A percentile compares a stretch with the other conserved stretches of the same genome.
Evolutionary conservation across 2,329 filamentous ascomycete species (phyloP).

Genomic region (Blumeria hordei): DNA sequence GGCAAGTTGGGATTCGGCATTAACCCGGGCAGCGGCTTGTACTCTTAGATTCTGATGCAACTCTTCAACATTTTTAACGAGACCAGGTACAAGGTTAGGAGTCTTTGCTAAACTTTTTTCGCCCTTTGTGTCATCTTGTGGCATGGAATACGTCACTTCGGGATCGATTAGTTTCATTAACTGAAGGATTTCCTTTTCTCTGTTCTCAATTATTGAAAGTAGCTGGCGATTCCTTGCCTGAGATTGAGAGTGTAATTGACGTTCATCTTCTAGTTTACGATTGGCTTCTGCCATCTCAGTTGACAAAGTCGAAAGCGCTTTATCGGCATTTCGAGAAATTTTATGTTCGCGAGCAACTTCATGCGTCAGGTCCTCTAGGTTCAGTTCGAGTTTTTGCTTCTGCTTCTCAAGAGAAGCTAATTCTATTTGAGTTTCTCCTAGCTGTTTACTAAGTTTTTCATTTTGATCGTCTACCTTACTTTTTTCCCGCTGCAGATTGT

Average conservation of each 20-base stretch:
- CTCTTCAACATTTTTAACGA: conserved; percentile 68
- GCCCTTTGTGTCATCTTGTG: conserved; percentile 30
- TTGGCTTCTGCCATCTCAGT: conserved; percentile 76
- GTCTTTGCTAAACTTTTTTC: conserved; percentile 30
- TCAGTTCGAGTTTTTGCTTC: conserved; percentile 74
- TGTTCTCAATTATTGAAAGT: conserved; percentile 53
- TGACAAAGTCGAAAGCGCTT: conserved; percentile 54
- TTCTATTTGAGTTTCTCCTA: conserved; percentile 63
- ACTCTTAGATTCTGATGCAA: conserved; percentile 73
- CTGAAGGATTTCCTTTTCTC: conserved; percentile 57
- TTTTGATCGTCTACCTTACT: conserved; percentile 61
- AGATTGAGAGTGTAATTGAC: conserved; percentile 62
- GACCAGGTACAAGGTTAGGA: conserved; percentile 47
- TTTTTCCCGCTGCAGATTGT: conserved; percentile 63
- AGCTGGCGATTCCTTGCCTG: conserved; percentile 66
- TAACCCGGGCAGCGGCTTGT: conserved; percentile 54
- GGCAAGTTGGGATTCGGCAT: conserved; percentile 60
- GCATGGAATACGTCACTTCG: conserved; percentile 22
- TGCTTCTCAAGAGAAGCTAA: conserved; percentile 78
- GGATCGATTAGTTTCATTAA: conserved; percentile 74
- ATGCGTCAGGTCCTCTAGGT: conserved; percentile 76
- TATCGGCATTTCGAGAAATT: conserved; percentile 71
- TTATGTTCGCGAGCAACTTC: conserved; percentile 80
- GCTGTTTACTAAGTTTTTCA: conserved; percentile 54
- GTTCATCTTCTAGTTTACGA: conserved; percentile 71